Evolutionary conservation across 345 rosid genomes (phyloP), one percentile per base, ranked within the genome.

Genomic region (Camelina laxa): DNA sequence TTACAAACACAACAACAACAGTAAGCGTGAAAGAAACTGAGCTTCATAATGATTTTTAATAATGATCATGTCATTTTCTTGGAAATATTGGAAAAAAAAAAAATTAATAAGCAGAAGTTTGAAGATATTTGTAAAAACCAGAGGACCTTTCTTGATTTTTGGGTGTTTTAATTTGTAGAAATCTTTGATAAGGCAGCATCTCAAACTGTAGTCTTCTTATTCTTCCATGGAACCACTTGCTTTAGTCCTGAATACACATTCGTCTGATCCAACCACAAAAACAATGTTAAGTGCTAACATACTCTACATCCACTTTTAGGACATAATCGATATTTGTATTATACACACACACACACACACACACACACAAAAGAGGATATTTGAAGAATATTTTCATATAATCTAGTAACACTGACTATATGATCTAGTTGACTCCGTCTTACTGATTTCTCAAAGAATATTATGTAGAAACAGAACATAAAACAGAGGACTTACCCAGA

Each of bases 221-320:
- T 75, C 82, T 72, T 87, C 96, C 93, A 85, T 42, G 87, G 88
- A 69, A 86, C 84, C 71, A 79, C 92, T 51, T 85, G 89, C 84
- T 86, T 92, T 76, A 90, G 69, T 24, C 98, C 88, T 58, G 83
- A 88, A 59, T 76, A 90, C 71, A 92, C 69, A 54, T 79, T 80
- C 12, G 82, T 84, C 98, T 92, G 88, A 78, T 72, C 71, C 74
- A 73, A 67, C 48, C 20, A 72, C 45, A 33, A 77, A 65, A 49
- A 57, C 12, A 31, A 21, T 47, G 17, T 31, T 60, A 7, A 55
- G 1, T 21, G 2, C 42, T 56, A 21, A 65, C 12, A 2, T 22
- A 15, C 13, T 50, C 20, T 30, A 55, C 30, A 58, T 14, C 10
- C 36, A 27, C 19, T 54, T 54, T 12, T 11, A 54, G 2, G 35